Evolutionary conservation across 257 asterid species (phyloP).

Genomic region (Solanum chilense): DNA sequence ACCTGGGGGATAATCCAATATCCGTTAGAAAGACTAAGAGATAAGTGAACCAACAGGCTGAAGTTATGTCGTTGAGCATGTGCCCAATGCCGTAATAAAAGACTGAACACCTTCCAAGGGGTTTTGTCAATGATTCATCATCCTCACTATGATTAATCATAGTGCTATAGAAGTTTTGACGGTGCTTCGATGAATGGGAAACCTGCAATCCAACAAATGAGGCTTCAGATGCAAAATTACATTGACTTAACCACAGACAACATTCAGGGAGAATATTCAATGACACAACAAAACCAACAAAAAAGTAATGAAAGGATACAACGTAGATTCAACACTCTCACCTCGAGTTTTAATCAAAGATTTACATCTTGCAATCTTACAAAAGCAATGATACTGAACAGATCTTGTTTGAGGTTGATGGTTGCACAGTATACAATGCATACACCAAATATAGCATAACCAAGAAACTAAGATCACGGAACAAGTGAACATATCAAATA

Average conservation of each 20-base stretch:
- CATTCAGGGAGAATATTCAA: neutral
- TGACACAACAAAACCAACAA: neutral
- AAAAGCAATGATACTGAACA: neutral
- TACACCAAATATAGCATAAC: neutral
- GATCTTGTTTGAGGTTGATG: neutral
- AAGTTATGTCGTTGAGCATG: conserved; percentile 80
- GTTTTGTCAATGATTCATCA: conserved; percentile 33
- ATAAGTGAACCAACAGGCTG: conserved; percentile 95
- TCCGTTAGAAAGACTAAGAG: conserved; percentile 82
- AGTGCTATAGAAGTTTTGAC: neutral
- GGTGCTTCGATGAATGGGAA: neutral
- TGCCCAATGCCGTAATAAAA: conserved; percentile 82
- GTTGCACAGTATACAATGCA: neutral
- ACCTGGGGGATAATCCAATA: conserved; percentile 87
- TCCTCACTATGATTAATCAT: conserved; percentile 31
- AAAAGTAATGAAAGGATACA: neutral
- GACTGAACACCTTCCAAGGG: conserved; percentile 51
- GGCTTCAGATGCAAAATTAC: neutral
- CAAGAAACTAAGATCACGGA: neutral
- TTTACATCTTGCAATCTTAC: neutral
- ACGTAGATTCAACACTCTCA: neutral
- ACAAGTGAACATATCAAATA: neutral
- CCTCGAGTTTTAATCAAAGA: neutral
- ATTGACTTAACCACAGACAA: neutral
- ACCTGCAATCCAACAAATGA: conserved; percentile 18